Percentiles rank a stretch among this genome's conserved stretches.
phyloP scores from a whole-genome alignment of 805 yeast species.

The Kodamaea leandrae region DNA sequence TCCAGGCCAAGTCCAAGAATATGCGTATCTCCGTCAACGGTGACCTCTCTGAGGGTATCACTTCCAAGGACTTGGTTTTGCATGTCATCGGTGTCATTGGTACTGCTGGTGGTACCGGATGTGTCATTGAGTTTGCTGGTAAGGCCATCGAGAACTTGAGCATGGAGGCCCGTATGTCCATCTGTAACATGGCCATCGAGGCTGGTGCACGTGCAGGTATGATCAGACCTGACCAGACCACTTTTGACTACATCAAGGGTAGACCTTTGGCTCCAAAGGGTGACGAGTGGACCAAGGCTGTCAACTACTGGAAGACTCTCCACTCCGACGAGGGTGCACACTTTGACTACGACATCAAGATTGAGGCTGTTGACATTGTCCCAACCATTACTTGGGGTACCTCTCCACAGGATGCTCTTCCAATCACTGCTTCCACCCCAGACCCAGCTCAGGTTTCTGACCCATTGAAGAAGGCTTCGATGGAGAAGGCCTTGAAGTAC shows the following conservation, averaged over 20 bases:
- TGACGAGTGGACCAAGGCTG: conserved; percentile 92
- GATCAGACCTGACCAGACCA: conserved; percentile 92
- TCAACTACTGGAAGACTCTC: conserved; percentile 85
- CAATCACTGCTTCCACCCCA: conserved; percentile 87
- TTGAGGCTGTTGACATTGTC: conserved; percentile 78
- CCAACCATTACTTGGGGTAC: conserved; percentile 99
- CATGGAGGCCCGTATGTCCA: conserved; percentile 99
- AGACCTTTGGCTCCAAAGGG: conserved; percentile 95
- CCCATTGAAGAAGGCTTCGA: conserved; percentile 74
- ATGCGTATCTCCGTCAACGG: conserved; percentile 90
- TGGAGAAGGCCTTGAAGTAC: conserved; percentile 87
- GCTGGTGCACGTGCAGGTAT: conserved; percentile 99
- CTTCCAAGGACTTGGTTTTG: conserved; percentile 91
- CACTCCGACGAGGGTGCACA: conserved; percentile 86
- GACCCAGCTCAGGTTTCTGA: conserved; percentile 75
- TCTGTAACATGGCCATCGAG: conserved; percentile 98
- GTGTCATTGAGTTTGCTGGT: conserved; percentile 96
- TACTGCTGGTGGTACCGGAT: conserved; percentile 99
- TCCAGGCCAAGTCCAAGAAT: conserved; percentile 93
- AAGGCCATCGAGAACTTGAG: conserved; percentile 84
- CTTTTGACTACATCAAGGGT: conserved; percentile 86
- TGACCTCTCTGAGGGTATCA: conserved; percentile 79
- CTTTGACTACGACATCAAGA: conserved; percentile 79
- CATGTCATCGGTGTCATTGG: conserved; percentile 97
- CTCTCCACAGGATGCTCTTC: conserved; percentile 97